A percentile compares a stretch with the other conserved stretches of the same genome.
Conservation (phyloP, 306 rosid genomes). For the Lathyrus sativus region DNA sequence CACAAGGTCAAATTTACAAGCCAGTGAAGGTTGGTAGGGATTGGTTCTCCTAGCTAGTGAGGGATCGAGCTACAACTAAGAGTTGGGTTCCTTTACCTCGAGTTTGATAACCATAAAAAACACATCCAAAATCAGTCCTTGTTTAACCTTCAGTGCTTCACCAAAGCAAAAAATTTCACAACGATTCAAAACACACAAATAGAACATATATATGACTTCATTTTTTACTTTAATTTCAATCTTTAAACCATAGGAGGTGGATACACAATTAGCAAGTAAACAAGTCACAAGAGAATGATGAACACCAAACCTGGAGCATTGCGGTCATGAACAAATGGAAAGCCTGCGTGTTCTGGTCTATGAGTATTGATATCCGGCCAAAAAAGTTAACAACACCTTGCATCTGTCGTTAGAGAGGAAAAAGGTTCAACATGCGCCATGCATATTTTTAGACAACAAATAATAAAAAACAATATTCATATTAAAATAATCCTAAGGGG, state of each 20-base stretch:
- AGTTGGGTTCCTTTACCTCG: not conserved
- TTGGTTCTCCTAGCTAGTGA: not conserved
- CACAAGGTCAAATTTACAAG: not conserved
- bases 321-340: conserved; percentile 96
- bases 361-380: conserved; percentile 91
- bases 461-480: conserved; percentile 21
- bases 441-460: conserved; percentile 10
- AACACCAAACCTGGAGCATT: conserved; percentile 79
- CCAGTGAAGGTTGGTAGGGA: not conserved
- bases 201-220: no score
- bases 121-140: not conserved
- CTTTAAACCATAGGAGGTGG: conserved; percentile 7
- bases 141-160: no score
- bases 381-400: conserved; percentile 91
- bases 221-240: no score
- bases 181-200: no score
- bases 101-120: conserved; percentile 16
- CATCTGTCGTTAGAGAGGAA: conserved; percentile 55
- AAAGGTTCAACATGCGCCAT: conserved; percentile 29
- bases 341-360: conserved; percentile 98
- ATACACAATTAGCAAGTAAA: conserved; percentile 20
- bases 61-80: not conserved
- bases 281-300: conserved; percentile 19
- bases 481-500: conserved; percentile 4
- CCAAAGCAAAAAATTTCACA: no score